Percentiles rank a stretch among this genome's conserved stretches.
These are phyloP conservation scores for Calonectria fujianensis DNA, from an alignment of 2,329 filamentous ascomycete genomes.

Conservation along the genomic window DNA sequence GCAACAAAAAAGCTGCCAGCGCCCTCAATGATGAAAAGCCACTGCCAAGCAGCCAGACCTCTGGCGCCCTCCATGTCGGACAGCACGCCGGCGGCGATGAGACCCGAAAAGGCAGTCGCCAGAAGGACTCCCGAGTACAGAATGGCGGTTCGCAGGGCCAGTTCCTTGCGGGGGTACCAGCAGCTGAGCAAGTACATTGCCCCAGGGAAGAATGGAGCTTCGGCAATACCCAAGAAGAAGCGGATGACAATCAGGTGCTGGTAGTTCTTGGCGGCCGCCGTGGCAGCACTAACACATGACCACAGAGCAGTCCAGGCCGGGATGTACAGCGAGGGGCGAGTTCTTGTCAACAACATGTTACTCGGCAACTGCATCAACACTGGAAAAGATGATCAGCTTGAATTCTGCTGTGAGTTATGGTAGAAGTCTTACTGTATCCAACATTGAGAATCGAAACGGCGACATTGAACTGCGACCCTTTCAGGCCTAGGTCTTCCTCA, in stretches of 20 bases:
- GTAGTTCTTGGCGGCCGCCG: slow-evolving; percentile 43
- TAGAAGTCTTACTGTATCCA: slow-evolving; percentile 39
- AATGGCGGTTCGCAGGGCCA: slow-evolving; percentile 50
- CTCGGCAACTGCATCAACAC: slow-evolving; percentile 40
- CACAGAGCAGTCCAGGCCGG: slow-evolving; percentile 47
- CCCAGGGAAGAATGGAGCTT: slow-evolving; percentile 51
- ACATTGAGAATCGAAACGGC: slow-evolving; percentile 54
- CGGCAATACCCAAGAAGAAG: slow-evolving; percentile 50
- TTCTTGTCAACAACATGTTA: slow-evolving; percentile 44
- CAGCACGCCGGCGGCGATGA: slow-evolving; percentile 58
- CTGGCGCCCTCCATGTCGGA: slow-evolving; percentile 57
- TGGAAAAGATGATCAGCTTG: not conserved
- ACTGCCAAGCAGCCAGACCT: slow-evolving; percentile 74
- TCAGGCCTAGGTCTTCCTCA: slow-evolving; percentile 52
- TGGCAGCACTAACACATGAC: slow-evolving; percentile 50
- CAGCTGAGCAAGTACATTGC: slow-evolving; percentile 42
- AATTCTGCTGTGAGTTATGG: too few relatives aligned
- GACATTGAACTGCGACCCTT: slow-evolving; percentile 51
- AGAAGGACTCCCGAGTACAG: slow-evolving; percentile 51
- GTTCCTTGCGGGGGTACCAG: slow-evolving; percentile 54
- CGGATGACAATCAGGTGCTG: slow-evolving; percentile 40
- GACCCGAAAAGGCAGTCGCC: slow-evolving; percentile 49
- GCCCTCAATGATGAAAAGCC: slow-evolving; percentile 74
- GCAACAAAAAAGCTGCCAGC: slow-evolving; percentile 56
- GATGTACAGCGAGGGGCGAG: slow-evolving; percentile 47